Evolutionary conservation across 768 basidiomycete species (phyloP), one percentile per base, ranked within the genome.

Genomic region (Phanerochaete sordida): DNA sequence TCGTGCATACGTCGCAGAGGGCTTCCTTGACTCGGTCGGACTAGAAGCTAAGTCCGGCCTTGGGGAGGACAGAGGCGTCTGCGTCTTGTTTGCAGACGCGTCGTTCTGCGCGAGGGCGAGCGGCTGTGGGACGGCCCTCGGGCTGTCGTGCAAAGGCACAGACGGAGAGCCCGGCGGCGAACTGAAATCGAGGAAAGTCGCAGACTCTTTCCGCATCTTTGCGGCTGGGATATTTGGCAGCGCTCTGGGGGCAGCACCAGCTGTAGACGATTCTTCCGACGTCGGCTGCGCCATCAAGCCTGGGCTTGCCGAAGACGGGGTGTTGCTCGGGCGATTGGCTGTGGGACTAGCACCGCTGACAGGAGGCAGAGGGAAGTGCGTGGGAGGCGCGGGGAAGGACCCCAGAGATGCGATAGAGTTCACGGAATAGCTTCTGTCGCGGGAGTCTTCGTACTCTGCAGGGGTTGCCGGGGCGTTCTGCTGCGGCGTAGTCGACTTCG

Each of bases 361-460:
- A 5, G 82, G 80, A 35, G 86, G 89, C 15, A 86, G 72, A 13
- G 89, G 89, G 59, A 87, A 83, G 69, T 90, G 88, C 0, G 82
- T 83, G 0, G 90, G 90, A 16, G 90, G 90, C 0, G 80, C 72
- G 24, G 90, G 90, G 70, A 91, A 91, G 0, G 84, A 86, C 31
- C 86, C 88, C 24, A 91, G 75, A 1, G 88, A 86, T 21, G 86
- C 79, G n/a, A 88, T 78, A 27, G 86, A 85, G 72, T 76, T 49
- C 70, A 70, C 31, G 67, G 73, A 52, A 70, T 75, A 58, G 74
- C 58, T 61, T 69, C 67, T 13, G 61, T 63, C 58, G 46, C 61
- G 33, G 37, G 16, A 50, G 60, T 57, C 37, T 4, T 62, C 61
- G 39, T 53, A 57, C 6, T 65, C 23, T 44, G 49, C 23, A 27